Percentiles rank a stretch among this genome's conserved stretches.
Evolutionary conservation across 768 basidiomycete genomes (phyloP).

Genomic region (Boletus rubroflammeus): DNA sequence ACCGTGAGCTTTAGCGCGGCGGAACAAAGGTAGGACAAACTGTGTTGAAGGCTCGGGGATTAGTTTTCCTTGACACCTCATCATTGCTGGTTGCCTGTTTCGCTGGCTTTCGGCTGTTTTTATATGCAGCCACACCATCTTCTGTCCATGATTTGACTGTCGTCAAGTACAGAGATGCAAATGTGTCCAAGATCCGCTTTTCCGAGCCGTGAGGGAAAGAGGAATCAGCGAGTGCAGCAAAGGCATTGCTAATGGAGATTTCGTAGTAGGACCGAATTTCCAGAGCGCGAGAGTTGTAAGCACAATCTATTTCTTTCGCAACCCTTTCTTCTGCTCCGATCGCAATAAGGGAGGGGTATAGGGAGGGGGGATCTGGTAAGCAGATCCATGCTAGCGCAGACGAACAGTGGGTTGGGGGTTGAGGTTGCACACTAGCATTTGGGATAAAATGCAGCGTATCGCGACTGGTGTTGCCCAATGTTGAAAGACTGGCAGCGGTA

Average conservation of each 20-base stretch:
- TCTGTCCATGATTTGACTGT: background rate
- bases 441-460: background rate
- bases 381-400: background rate
- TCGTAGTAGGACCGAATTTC: conserved; percentile 2
- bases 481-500: background rate
- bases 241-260: background rate
- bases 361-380: conserved; percentile 7
- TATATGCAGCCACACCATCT: background rate
- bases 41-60: background rate
- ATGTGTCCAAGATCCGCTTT: background rate
- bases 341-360: background rate
- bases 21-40: background rate
- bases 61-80: background rate
- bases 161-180: background rate
- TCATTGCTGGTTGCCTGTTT: background rate
- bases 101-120: background rate
- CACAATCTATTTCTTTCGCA: background rate
- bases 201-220: background rate
- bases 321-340: background rate
- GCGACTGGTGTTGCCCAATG: background rate
- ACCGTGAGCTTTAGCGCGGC: background rate
- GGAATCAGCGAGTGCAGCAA: background rate
- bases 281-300: conserved; percentile 1
- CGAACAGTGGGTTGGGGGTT: background rate
- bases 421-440: background rate